Evolutionary conservation across 208 protist genomes (phyloP).

Genomic region (Angomonas ambiguus): DNA sequence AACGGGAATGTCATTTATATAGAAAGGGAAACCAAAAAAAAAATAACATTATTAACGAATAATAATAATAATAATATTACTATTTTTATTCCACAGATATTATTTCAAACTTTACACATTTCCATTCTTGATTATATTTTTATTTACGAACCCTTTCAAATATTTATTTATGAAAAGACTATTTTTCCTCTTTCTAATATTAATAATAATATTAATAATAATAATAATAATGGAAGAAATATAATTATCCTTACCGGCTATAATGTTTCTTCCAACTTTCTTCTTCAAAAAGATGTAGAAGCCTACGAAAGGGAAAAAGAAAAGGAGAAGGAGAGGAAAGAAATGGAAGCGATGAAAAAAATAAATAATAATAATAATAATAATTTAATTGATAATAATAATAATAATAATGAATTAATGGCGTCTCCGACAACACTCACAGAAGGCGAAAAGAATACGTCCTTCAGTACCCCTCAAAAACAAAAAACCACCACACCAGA

Average conservation of each 20-base stretch:
- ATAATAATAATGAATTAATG: slow-evolving; percentile 7
- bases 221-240: slow-evolving; percentile 8
- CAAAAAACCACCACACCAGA: too few relatives aligned
- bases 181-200: too few relatives aligned
- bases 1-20: too few relatives aligned
- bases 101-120: neutral
- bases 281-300: too few relatives aligned
- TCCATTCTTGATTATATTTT: neutral
- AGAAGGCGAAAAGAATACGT: too few relatives aligned
- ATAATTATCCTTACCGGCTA: neutral
- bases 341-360: neutral
- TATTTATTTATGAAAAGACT: neutral
- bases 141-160: neutral
- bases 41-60: neutral
- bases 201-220: slow-evolving; percentile 8
- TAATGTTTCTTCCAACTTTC: too few relatives aligned
- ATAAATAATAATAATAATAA: slow-evolving; percentile 9
- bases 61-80: neutral
- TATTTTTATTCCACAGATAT: neutral
- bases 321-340: neutral
- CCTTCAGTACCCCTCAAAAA: too few relatives aligned
- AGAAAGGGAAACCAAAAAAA: neutral
- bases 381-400: slow-evolving; percentile 9
- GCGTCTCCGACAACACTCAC: too few relatives aligned
- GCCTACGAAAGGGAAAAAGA: too few relatives aligned